Base-by-base conservation (phyloP, 1,284 basidiomycete species). In the Inonotus obliquus region DNA sequence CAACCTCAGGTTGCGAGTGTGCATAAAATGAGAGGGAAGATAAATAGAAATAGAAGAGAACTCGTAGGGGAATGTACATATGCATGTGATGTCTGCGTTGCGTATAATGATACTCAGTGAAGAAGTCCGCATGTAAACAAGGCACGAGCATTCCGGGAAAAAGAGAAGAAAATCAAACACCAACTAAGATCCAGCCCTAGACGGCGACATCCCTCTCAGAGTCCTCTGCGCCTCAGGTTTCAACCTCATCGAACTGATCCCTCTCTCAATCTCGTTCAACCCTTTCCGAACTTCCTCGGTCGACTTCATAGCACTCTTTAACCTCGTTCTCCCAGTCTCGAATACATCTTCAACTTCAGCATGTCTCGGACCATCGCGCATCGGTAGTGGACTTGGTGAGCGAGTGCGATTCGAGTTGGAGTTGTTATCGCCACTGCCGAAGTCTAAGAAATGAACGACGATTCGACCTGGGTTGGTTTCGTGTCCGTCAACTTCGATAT, bases 391-490 rank as follows among this genome's bases (percentile, higher is more conserved):
- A 21, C 19, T 37, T 29, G 45, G 45, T 23, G 27, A 19, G n/a
- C 23, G 41, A n/a, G 27, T 51, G 9, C 55, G 41, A 45, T 17
- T 21, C n/a, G 41, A 19, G 38, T 39, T 21, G n/a, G 41, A n/a
- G 5, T 44, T 44, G 41, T 17, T 19, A 9, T n/a, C 17, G 17
- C 41, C 41, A 14, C 41, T 35, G 23, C 45, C 21, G n/a, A 5
- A 13, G 25, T 56, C 59, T 35, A 38, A 39, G 37, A 63, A 54
- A 23, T 25, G 53, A 13, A 63, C 59, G 14, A 57, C 23, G 38
- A 63, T 56, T 27, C 62, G 47, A n/a, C 62, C 62, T 11, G 53
- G 49, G 23, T 63, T 63, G 35, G 47, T 37, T 6, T 59, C 51
- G 39, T 54, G 38, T 17, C 25, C 14, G 41, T 63, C 59, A 35